These are phyloP conservation scores for Syncephalis fuscata DNA, from an alignment of 371 early-diverging fungal genomes.

Conservation along the genomic window DNA sequence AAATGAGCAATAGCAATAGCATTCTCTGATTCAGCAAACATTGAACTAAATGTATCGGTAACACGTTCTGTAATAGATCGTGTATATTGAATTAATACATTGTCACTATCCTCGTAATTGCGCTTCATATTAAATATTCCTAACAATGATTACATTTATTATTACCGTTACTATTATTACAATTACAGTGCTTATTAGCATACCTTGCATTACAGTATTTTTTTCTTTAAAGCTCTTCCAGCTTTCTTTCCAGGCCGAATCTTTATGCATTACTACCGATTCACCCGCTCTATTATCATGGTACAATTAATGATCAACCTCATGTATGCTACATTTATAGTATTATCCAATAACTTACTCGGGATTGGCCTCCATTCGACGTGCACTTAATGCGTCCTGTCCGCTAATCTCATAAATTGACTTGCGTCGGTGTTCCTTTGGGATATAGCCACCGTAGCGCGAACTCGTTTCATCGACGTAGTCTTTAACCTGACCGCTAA, in stretches of 20 bases:
- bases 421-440: constrained; percentile 53
- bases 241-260: constrained; percentile 77
- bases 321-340: too few species aligned
- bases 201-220: constrained; percentile 68
- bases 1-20: constrained; percentile 76
- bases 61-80: constrained; percentile 66
- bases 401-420: constrained; percentile 31
- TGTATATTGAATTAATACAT: constrained; percentile 63
- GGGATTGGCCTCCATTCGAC: constrained; percentile 11
- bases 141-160: constrained; percentile 95
- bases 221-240: constrained; percentile 88
- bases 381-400: constrained; percentile 3
- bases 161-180: constrained; percentile 67
- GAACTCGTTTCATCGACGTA: constrained; percentile 56
- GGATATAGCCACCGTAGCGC: constrained; percentile 59
- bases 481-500: constrained; percentile 48
- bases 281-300: constrained; percentile 31
- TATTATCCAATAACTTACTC: constrained; percentile 10
- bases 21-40: constrained; percentile 87
- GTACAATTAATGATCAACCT: too few species aligned
- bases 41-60: constrained; percentile 51
- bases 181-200: constrained; percentile 40
- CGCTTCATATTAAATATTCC: constrained; percentile 57
- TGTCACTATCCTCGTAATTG: constrained; percentile 80
- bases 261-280: constrained; percentile 78